Percentiles rank a stretch among this genome's conserved stretches.
phyloP scores from a whole-genome alignment of 208 protist genomes.

The Leptomonas seymouri region DNA sequence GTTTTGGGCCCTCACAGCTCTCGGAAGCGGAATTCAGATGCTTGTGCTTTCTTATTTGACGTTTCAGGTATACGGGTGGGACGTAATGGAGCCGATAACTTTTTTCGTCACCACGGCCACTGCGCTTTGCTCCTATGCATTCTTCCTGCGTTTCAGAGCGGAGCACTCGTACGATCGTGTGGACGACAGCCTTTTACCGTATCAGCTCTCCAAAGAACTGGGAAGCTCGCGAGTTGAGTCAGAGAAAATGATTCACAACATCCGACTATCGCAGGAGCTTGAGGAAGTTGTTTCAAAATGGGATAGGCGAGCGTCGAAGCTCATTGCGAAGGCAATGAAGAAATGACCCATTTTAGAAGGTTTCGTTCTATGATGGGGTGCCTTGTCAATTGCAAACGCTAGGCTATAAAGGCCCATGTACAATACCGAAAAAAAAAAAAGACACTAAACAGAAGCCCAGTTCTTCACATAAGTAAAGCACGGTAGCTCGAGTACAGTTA shows the following conservation, averaged over 20 bases:
- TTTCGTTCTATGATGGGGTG: background rate
- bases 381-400: background rate
- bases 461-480: too few relatives aligned
- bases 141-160: slow-evolving; percentile 55
- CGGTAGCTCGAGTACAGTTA: too few relatives aligned
- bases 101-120: slow-evolving; percentile 78
- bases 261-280: slow-evolving; percentile 31
- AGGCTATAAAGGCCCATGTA: background rate
- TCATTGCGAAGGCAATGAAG: slow-evolving; percentile 9
- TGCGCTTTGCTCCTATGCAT: slow-evolving; percentile 53
- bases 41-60: slow-evolving; percentile 71
- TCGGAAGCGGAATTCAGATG: slow-evolving; percentile 74
- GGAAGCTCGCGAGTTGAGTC: slow-evolving; percentile 10
- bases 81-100: slow-evolving; percentile 84
- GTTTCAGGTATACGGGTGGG: slow-evolving; percentile 81
- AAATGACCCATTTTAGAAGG: background rate
- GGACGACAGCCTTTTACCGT: slow-evolving; percentile 56
- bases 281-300: slow-evolving; percentile 14
- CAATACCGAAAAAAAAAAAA: background rate
- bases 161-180: slow-evolving; percentile 56
- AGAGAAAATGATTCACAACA: slow-evolving; percentile 23
- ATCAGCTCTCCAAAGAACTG: slow-evolving; percentile 37
- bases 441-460: too few relatives aligned
- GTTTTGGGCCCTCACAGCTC: slow-evolving; percentile 68
- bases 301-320: slow-evolving; percentile 22